Evolutionary conservation across 768 basidiomycete genomes (phyloP).

Genomic region (button mushroom (Agaricus bisporus)): DNA sequence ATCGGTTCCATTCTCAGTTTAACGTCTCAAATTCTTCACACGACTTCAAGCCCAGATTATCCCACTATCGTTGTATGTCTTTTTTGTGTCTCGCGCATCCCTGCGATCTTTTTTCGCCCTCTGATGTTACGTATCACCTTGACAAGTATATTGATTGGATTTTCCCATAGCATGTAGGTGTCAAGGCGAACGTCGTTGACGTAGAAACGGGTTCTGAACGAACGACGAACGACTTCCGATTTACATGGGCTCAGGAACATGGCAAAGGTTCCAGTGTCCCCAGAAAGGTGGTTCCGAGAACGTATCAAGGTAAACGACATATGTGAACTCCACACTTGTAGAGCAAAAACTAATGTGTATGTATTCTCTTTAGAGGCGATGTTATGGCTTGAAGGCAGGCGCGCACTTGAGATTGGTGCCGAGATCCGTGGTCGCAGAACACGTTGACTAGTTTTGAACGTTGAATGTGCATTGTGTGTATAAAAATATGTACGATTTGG

Average conservation of each 20-base stretch:
- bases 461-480: too few species aligned
- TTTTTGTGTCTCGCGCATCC: neutral
- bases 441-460: neutral
- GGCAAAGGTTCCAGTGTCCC: conserved; percentile 25
- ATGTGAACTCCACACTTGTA: neutral
- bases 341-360: conserved; percentile 9
- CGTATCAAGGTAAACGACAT: conserved; percentile 52
- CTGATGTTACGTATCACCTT: neutral
- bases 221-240: conserved; percentile 71
- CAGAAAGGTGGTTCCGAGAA: conserved; percentile 56
- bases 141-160: neutral
- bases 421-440: conserved; percentile 39
- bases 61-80: conserved; percentile 54
- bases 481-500: too few species aligned
- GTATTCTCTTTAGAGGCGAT: conserved; percentile 57
- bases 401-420: conserved; percentile 64
- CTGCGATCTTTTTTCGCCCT: neutral
- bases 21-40: conserved; percentile 62
- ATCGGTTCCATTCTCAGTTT: conserved; percentile 79
- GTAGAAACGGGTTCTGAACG: conserved; percentile 57
- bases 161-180: conserved; percentile 54
- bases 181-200: conserved; percentile 68
- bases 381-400: conserved; percentile 75
- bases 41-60: conserved; percentile 41
- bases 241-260: conserved; percentile 57